Evolutionary conservation across 306 rosid genomes (phyloP), one percentile per base, ranked within the genome.

Genomic region (Cucumis hystrix): DNA sequence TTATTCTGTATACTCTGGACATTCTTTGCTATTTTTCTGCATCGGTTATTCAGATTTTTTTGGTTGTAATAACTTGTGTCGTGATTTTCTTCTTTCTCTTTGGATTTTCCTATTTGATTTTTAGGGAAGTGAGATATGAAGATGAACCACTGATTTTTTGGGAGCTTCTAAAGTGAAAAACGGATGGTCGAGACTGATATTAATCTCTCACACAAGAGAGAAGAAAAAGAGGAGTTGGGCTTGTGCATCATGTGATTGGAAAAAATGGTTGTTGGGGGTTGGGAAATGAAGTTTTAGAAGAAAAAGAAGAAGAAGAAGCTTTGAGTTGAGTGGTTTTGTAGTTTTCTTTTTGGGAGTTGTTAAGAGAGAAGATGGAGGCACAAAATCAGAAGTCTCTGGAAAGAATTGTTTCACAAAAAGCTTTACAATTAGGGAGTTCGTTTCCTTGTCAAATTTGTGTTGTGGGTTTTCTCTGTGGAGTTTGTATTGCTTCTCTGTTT

Each of bases 381-480:
- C 23, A 45, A 74, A 88, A 84, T 76, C 91, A 88, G 66, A 94
- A 88, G 68, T 85, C 85, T 73, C 55, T 94, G 54, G 96, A 92
- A 88, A 92, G 89, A 85, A 86, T 81, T 67, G 91, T 94, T 60
- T 94, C 97, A 3, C 97, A 84, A 82, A 92, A 43, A 85, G 96
- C 98, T 58, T 17, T 94, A 84, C 96, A 92, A 82, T 84, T 92
- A 89, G 95, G 95, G 14, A 92, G 76, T 69, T 92, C 96, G 16
- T 91, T 91, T 76, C 85, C 92, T 14, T 94, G 98, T 64, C 96
- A 90, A 84, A 85, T 92, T 77, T 94, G 98, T 86, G 97, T 89
- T 62, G 88, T 88, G 79, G 98, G 98, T 35, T 89, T 94, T 85
- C 92, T 94, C 1, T 87, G 89, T 64, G 98, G 98, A 73, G 83